Base-by-base conservation (phyloP, 2,329 filamentous ascomycete genomes). In the Colletotrichum tofieldiae region DNA sequence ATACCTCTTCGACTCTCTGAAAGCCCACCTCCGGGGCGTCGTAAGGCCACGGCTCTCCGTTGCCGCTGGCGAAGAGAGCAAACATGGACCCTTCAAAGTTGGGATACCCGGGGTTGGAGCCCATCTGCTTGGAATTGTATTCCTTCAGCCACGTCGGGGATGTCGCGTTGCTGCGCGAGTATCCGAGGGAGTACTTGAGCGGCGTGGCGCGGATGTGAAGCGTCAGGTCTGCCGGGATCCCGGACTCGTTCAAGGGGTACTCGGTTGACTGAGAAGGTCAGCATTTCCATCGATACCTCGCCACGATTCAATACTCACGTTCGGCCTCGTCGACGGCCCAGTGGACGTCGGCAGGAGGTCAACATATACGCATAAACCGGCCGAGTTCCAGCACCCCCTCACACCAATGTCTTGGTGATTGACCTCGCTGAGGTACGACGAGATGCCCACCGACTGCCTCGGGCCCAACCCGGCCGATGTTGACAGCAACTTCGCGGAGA, bases 341-440 rank as follows among this genome's bases (percentile, higher is more conserved):
- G 43, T 59, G 9, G 71, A 71, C 37, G 56, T 73, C 9, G 7
- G 68, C 14, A 71, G 39, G 18, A 67, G 58, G 9, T 67, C 68
- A 6, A 67, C 56, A 63, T 71, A 51, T 3, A 77, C 64, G 11
- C 77, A 78, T 7, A 77, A 29, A 2, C 77, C 75, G 1, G 72
- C 74, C 18, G 71, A 52, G 20, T 75, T 72, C 23, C 70, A 68
- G 23, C 78, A 80, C 0, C 78, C 78, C 23, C 77, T 73, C 9
- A 79, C 71, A 0, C 77, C 75, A 41, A 80, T 74, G 39, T 79
- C 77, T 16, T 79, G 76, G 26, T 78, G 78, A 20, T 74, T 75
- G 7, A 73, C 63, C 32, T 79, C 78, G 32, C 74, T 77, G 8
- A 77, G 71, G 37, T 79, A 80, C 8, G 76, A 72, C 8, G 78